Evolutionary conservation across 192 early-diverging fungal species (phyloP).

Genomic region (Gamsiella multidivaricata): DNA sequence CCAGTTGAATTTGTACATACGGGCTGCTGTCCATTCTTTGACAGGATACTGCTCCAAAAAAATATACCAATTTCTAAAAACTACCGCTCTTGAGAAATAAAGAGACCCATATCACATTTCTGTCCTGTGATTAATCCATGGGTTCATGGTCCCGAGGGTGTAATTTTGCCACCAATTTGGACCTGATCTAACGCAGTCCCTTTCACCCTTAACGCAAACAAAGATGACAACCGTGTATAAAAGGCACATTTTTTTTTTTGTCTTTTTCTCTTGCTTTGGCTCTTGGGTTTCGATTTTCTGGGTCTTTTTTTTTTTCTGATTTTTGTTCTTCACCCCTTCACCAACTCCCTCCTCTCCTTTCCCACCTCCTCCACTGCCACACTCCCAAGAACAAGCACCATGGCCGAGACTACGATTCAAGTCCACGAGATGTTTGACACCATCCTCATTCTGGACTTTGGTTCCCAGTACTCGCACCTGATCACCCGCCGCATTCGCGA

Average conservation of each 20-base stretch:
- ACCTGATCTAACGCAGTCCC: too few species aligned
- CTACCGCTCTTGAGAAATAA: too few species aligned
- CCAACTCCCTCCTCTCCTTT: slow-evolving; percentile 1
- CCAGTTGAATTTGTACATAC: neutral
- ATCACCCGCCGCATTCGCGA: slow-evolving; percentile 96
- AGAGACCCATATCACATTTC: too few species aligned
- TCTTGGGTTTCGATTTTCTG: slow-evolving; percentile 4
- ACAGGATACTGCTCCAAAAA: neutral
- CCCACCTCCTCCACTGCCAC: neutral
- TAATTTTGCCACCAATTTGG: too few species aligned
- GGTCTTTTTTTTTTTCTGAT: slow-evolving; percentile 21
- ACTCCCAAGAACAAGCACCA: slow-evolving; percentile 11
- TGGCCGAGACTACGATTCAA: slow-evolving; percentile 55
- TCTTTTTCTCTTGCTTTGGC: neutral
- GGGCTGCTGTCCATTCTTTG: neutral
- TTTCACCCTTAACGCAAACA: slow-evolving; percentile 13
- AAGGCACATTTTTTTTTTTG: neutral
- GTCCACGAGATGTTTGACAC: slow-evolving; percentile 92
- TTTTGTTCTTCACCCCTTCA: slow-evolving; percentile 23
- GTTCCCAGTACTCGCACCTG: slow-evolving; percentile 98
- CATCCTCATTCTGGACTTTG: slow-evolving; percentile 99
- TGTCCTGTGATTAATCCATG: too few species aligned
- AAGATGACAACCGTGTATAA: neutral
- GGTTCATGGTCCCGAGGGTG: too few species aligned
- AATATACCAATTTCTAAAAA: too few species aligned